Base-by-base conservation (phyloP, 1,284 basidiomycete species). In the Apiotrichum domesticum region DNA sequence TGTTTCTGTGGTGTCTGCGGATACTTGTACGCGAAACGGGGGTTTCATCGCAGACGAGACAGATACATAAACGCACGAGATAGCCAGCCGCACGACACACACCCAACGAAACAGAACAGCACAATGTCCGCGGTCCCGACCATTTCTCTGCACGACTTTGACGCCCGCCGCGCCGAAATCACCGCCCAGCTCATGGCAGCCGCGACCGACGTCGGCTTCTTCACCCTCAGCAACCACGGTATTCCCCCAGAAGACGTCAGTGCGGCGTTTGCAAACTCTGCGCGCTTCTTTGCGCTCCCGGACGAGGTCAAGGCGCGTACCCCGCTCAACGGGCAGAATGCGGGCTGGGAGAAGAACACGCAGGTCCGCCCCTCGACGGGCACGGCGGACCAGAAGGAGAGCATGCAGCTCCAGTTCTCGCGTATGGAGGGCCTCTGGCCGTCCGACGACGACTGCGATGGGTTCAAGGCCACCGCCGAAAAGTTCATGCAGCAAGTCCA, bases 401-500 rank as follows among this genome's bases (percentile, higher is more conserved):
- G 41, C 35, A 51, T 61, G 44, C 55, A 56, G 56, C 50, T 61
- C n/a, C 67, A 68, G 49, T 69, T 69, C 50, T 61, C 66, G 6
- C 56, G 67, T 10, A 69, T 69, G 67, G 67, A 69, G 21, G 67
- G 67, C 2, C 55, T 69, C 11, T 69, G 67, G 67, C 67, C 67
- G 4, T 7, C 49, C 3, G 61, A 67, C 21, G 58, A 63, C 34
- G 62, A 67, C 50, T 33, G 64, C 7, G 39, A 43, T 8, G 65
- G 49, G 3, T 69, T 67, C 55, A 41, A 56, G 35, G 33, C 33
- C 3, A 32, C 45, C 15, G 61, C 63, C 15, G 65, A 66, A 51
- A 51, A 40, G 41, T 68, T 69, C 52, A 69, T 69, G 67, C 40
- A 52, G 5, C 59, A 65, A 44, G 55, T 69, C 3, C 61, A 65